Percentiles rank a stretch among this genome's conserved stretches.
Evolutionary conservation across 768 basidiomycete species (phyloP).

Genomic region (Hydnomerulius pinastri): DNA sequence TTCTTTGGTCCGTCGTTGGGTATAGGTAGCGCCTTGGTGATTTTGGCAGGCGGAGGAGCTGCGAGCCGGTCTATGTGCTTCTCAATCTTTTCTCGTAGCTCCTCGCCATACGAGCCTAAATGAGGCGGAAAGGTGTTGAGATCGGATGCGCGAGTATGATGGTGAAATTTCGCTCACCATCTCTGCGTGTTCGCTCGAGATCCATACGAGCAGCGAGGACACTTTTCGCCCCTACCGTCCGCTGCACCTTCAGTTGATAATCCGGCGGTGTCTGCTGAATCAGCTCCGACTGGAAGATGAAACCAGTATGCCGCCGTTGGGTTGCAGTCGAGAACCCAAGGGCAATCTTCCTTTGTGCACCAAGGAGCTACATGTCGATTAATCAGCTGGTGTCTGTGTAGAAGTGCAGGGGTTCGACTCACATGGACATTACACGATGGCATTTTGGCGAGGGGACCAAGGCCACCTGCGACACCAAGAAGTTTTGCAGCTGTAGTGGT

Average conservation of each 20-base stretch:
- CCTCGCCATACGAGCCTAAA: slow-evolving; percentile 76
- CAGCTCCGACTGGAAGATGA: slow-evolving; percentile 92
- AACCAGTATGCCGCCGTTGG: slow-evolving; percentile 92
- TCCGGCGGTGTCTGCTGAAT: slow-evolving; percentile 86
- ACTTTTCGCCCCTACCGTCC: slow-evolving; percentile 91
- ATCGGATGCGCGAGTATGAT: slow-evolving; percentile 4
- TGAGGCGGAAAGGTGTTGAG: no score
- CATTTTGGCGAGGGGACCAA: slow-evolving; percentile 89
- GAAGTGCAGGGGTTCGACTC: slow-evolving; percentile 29
- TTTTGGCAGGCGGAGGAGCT: slow-evolving; percentile 92
- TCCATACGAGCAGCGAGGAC: slow-evolving; percentile 93
- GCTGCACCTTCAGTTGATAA: slow-evolving; percentile 88
- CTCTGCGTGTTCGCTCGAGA: slow-evolving; percentile 77
- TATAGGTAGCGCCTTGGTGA: slow-evolving; percentile 89
- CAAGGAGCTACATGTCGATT: slow-evolving; percentile 69
- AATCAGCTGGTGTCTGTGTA: slow-evolving; percentile 1
- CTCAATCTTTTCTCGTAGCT: slow-evolving; percentile 85
- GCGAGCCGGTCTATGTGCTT: slow-evolving; percentile 89
- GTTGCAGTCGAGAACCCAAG: slow-evolving; percentile 89
- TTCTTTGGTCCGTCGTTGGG: slow-evolving; percentile 97
- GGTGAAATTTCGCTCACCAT: no score
- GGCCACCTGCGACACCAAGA: slow-evolving; percentile 94
- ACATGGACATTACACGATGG: slow-evolving; percentile 96
- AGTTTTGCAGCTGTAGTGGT: slow-evolving; percentile 98
- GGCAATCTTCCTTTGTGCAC: slow-evolving; percentile 90